phyloP scores from a whole-genome alignment of 2,329 filamentous ascomycete genomes.

The Hyphodiscus sp. region DNA sequence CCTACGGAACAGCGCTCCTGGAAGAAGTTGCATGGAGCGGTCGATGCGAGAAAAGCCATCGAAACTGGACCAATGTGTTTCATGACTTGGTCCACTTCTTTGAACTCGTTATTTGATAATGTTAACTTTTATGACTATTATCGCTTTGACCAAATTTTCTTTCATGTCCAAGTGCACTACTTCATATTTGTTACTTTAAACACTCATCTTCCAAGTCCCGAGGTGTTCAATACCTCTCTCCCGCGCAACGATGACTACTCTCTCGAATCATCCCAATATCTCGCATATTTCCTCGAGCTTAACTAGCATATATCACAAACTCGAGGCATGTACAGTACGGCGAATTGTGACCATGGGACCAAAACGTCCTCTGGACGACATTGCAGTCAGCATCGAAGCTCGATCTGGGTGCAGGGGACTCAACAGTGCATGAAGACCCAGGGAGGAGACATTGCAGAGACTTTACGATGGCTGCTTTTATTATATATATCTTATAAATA shows the following conservation, averaged over 20 bases:
- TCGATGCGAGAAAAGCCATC: too few species aligned
- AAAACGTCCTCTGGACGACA: slow-evolving; percentile 36
- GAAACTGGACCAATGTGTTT: too few species aligned
- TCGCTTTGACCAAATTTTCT: slow-evolving; percentile 42
- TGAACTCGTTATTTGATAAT: too few species aligned
- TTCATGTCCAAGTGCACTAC: slow-evolving; percentile 42
- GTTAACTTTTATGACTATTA: slow-evolving; percentile 45
- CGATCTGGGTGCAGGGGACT: slow-evolving; percentile 33
- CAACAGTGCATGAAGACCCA: slow-evolving; percentile 34
- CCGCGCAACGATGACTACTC: slow-evolving; percentile 38
- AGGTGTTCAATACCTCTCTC: slow-evolving; percentile 38
- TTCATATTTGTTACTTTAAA: slow-evolving; percentile 42
- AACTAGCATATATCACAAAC: slow-evolving; percentile 43
- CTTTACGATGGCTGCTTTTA: too few species aligned
- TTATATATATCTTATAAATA: too few species aligned
- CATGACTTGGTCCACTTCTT: too few species aligned
- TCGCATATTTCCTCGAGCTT: slow-evolving; percentile 39
- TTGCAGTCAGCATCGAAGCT: slow-evolving; percentile 31
- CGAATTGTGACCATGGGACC: slow-evolving; percentile 39
- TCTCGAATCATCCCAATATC: slow-evolving; percentile 39
- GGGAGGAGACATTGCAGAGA: slow-evolving; percentile 38
- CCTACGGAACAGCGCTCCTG: too few species aligned
- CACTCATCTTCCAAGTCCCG: slow-evolving; percentile 45
- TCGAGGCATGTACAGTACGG: slow-evolving; percentile 38
- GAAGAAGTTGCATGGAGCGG: too few species aligned